A percentile compares a stretch with the other conserved stretches of the same genome.
Evolutionary conservation across 83 land plant genomes (phyloP).

Genomic region (Thuja plicata): DNA sequence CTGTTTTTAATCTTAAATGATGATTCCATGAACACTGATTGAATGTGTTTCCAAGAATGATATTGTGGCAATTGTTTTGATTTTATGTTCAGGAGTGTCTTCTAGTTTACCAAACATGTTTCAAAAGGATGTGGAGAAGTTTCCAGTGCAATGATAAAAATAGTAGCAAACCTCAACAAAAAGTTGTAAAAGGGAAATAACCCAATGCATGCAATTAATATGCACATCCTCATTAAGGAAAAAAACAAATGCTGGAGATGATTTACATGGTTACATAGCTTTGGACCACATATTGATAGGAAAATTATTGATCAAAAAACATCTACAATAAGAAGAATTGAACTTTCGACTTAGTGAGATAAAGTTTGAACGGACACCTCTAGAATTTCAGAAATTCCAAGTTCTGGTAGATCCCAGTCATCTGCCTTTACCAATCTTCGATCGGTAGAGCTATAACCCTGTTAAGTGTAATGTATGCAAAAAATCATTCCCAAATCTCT

Average conservation of each 20-base stretch:
- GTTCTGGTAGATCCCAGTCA: conserved; percentile 91
- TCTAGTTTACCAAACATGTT: background rate
- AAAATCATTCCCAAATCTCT: background rate
- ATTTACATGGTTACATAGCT: background rate
- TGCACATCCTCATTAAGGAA: background rate
- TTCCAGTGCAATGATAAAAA: background rate
- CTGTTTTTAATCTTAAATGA: background rate
- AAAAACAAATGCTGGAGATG: background rate
- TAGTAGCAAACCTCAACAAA: background rate
- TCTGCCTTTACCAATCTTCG: conserved; percentile 53
- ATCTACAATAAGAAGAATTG: background rate
- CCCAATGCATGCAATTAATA: background rate
- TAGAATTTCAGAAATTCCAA: conserved; percentile 48
- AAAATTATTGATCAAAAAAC: background rate
- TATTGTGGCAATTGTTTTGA: background rate
- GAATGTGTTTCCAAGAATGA: background rate
- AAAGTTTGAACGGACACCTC: conserved; percentile 47
- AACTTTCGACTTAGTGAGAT: background rate
- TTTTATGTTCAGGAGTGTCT: background rate
- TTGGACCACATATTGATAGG: background rate
- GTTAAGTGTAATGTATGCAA: conserved; percentile 30
- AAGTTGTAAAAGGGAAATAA: background rate
- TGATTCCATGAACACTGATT: background rate
- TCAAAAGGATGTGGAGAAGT: background rate
- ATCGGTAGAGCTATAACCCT: conserved; percentile 88